Evolutionary conservation across 352 stramenopile genomes (phyloP).

Genomic region (Peronospora tabacina): DNA sequence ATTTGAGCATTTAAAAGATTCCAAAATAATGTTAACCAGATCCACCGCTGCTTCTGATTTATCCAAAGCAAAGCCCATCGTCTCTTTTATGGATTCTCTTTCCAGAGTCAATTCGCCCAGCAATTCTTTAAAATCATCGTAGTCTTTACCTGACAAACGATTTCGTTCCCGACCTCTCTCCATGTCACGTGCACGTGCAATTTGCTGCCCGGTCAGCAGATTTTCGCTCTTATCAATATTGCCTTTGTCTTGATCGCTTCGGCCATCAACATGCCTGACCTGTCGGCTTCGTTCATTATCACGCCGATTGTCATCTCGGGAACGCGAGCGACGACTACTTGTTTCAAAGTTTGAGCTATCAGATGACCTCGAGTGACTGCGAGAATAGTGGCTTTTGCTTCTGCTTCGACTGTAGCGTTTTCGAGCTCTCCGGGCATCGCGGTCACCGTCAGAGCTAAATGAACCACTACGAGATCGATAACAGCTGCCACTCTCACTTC

Average conservation of each 20-base stretch:
- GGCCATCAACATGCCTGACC: slow-evolving; percentile 6
- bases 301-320: slow-evolving; percentile 8
- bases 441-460: slow-evolving; percentile 11
- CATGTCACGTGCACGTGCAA: slow-evolving; percentile 57
- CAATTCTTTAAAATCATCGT: slow-evolving; percentile 46
- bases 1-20: slow-evolving; percentile 35
- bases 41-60: slow-evolving; percentile 72
- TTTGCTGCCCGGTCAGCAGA: slow-evolving; percentile 62
- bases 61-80: slow-evolving; percentile 75
- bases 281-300: slow-evolving; percentile 7
- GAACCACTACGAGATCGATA: slow-evolving; percentile 26
- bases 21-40: slow-evolving; percentile 43
- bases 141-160: slow-evolving; percentile 39
- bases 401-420: slow-evolving; percentile 13
- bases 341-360: slow-evolving; percentile 16
- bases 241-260: slow-evolving; percentile 1
- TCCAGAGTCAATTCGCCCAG: slow-evolving; percentile 49
- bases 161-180: slow-evolving; percentile 51
- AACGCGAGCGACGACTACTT: slow-evolving; percentile 15
- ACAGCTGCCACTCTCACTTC: slow-evolving; percentile 23
- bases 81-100: slow-evolving; percentile 55
- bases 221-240: slow-evolving; percentile 16
- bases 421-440: slow-evolving; percentile 8
- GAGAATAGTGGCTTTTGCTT: slow-evolving; percentile 16
- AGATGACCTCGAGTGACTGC: slow-evolving; percentile 26